Base-by-base conservation (phyloP, 495 filamentous ascomycete species). In the Rusavskia elegans region DNA sequence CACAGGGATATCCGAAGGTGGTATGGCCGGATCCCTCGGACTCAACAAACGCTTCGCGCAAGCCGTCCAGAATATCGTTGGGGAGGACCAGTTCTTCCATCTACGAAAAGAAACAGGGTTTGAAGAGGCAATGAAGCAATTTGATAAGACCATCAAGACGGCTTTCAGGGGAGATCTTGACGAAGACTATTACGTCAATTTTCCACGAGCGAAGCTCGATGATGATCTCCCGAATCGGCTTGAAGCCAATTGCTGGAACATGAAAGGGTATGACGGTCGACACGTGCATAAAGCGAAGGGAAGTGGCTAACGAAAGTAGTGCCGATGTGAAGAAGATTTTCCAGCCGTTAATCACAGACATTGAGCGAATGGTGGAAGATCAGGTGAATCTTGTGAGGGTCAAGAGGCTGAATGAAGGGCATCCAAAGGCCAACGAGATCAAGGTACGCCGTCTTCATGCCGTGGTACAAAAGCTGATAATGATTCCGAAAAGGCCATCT, bases 341-440 rank as follows among this genome's bases (percentile, higher is more conserved):
- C 54, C 71, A 80, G 35, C 76, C 74, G 0, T 71, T 84, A 16
- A 66, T 85, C 1, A 54, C 65, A 16, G 68, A 80, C 30, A 74
- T 84, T 14, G 66, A 82, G 37, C 64, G 70, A 27, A 65, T 85
- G 3, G 75, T 85, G 21, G 66, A 73, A 38, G 70, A 75, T 3
- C 82, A 85, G 57, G 71, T 80, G 5, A 51, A 61, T 2, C 60
- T 60, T 10, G 70, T 74, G 42, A 62, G 69, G 17, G 35, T 52
- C 19, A 52, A 52, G 27, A 5, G 50, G 29, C n/a, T 52, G 20
- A 41, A n/a, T 17, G 50, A 52, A 40, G 36, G 39, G 9, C 50
- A 52, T 29, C 50, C 50, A 5, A 52, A 52, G 39, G 37, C 36
- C 17, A 52, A 52, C 9, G 50, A 52, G 27, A 52, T 52, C 39